A percentile compares a stretch with the other conserved stretches of the same genome.
Evolutionary conservation across 768 basidiomycete species (phyloP).

Genomic region (Rhodotorula kratochvilovae): DNA sequence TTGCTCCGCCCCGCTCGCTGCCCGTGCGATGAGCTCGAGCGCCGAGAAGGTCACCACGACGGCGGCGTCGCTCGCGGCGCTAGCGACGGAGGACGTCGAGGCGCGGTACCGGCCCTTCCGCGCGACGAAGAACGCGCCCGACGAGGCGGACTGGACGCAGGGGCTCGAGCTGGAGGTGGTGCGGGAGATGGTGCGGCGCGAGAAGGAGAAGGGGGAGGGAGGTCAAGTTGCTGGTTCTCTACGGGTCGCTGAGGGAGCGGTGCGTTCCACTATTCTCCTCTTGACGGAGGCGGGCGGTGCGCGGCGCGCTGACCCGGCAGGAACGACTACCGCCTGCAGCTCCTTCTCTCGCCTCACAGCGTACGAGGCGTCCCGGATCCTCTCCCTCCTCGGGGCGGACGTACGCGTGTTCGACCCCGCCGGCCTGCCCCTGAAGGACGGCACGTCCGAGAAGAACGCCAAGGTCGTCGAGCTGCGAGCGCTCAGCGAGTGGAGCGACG

Average conservation of each 20-base stretch:
- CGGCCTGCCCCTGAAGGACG: conserved; percentile 44
- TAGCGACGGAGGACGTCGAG: not conserved
- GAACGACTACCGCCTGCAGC: conserved; percentile 12
- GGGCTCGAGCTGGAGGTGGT: conserved; percentile 43
- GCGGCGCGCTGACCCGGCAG: not conserved
- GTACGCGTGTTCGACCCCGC: conserved; percentile 46
- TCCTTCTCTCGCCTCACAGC: conserved; percentile 48
- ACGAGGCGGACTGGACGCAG: conserved; percentile 44
- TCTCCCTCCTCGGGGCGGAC: conserved; percentile 44
- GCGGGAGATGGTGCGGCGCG: conserved; percentile 13
- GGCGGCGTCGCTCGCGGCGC: not conserved
- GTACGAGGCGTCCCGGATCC: conserved; percentile 45
- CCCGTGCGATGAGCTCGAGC: not conserved
- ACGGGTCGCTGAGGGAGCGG: conserved; percentile 46
- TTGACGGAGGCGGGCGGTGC: not conserved
- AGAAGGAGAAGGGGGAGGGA: not conserved
- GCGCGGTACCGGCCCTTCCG: conserved; percentile 19
- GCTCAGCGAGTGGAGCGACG: conserved; percentile 42
- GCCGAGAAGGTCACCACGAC: no score
- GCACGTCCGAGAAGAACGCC: conserved; percentile 33
- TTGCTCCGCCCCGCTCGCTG: no score
- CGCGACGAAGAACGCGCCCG: conserved; percentile 7
- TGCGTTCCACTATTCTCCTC: conserved; percentile 12
- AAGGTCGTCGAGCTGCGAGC: conserved; percentile 45
- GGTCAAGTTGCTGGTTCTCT: conserved; percentile 45